Base-by-base conservation (phyloP, 2,329 filamentous ascomycete genomes). In the Sporothrix mexicana region DNA sequence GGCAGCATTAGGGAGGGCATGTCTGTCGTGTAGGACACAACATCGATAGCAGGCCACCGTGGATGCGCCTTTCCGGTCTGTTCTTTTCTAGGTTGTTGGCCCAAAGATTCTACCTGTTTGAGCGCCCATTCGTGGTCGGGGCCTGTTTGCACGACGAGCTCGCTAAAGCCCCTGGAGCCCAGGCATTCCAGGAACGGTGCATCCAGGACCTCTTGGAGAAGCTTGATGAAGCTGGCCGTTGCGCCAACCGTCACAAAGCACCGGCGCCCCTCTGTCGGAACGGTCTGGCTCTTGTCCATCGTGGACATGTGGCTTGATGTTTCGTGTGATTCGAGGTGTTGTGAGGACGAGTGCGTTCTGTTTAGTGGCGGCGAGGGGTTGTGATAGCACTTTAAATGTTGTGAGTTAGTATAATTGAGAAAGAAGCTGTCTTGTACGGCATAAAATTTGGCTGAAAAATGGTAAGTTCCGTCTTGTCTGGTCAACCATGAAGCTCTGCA, bases 191-290 rank as follows among this genome's bases (percentile, higher is more conserved):
- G 85, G 78, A 96, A 95, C 0, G 80, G 77, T 0, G 86, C 82
- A 20, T 86, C 83, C 6, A 97, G 83, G 12, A 91, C 88, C 45
- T 91, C 88, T 59, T 86, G 82, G 72, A 97, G 87, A 1, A 99
- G 88, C 7, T 85, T 81, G 70, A 87, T 85, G 82, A 99, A 99
- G 23, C 92, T 88, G 17, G 95, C 94, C 0, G 95, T 99, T 6
- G 96, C 95, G 72, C 96, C 96, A 43, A 97, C 92, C 0, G 96
- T 98, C 72, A 98, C 91, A 76, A 99, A 93, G 80, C 93, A 76
- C 0, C 96, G 70, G 84, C 79, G 47, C 81, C 79, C 61, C 20
- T 45, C 45, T n/a, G 36, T 5, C 1, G 13, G 3, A 30, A 7
- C 30, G 30, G 49, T 17, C 25, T 25, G 10, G 1, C 13, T 15